Conservation (phyloP, 129 eudicot species). For the Erigeron canadensis region DNA sequence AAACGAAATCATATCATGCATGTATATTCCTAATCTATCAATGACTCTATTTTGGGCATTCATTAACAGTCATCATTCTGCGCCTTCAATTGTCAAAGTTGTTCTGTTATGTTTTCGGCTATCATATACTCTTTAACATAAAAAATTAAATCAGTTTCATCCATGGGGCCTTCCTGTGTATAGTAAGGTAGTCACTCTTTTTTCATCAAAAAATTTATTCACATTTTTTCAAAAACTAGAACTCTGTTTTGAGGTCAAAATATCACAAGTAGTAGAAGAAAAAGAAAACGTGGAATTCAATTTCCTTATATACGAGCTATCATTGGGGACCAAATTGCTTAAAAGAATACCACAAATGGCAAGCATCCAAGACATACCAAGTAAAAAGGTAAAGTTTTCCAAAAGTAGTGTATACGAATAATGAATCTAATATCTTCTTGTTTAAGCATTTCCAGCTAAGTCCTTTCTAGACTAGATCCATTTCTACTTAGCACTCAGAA, state of each 20-base stretch:
- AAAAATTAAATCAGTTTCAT: background rate
- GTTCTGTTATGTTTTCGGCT: too few relatives aligned
- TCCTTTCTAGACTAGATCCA: background rate
- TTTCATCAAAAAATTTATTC: background rate
- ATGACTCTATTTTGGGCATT: too few relatives aligned
- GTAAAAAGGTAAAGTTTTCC: background rate
- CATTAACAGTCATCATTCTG: too few relatives aligned
- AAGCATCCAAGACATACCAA: background rate
- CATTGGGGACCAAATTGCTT: slow-evolving; percentile 7
- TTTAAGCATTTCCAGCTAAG: background rate
- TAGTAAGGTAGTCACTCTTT: background rate
- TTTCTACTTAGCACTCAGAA: background rate
- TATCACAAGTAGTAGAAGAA: background rate
- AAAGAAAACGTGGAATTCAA: background rate
- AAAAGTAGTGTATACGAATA: too few relatives aligned
- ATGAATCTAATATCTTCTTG: background rate
- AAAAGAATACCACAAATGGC: background rate
- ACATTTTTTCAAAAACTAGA: background rate
- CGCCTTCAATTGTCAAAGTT: too few relatives aligned
- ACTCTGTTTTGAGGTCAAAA: background rate
- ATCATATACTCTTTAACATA: background rate
- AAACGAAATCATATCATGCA: background rate
- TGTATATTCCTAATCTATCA: background rate
- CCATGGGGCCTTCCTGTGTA: background rate
- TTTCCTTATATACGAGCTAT: slow-evolving; percentile 2